phyloP scores from a whole-genome alignment of 2,329 filamentous ascomycete genomes.

The Fusarium coffeatum region DNA sequence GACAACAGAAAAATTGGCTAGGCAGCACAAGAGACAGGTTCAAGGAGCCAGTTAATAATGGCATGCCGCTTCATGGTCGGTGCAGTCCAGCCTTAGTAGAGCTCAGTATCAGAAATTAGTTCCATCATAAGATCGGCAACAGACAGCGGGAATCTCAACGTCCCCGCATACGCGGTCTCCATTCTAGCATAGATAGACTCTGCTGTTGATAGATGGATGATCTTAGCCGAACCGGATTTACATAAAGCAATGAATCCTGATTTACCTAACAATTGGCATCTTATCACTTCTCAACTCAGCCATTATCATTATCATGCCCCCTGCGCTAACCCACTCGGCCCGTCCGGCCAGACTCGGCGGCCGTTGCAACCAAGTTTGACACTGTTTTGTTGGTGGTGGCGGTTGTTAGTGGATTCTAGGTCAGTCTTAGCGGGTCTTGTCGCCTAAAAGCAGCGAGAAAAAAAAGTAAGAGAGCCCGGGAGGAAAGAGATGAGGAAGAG shows the following conservation, averaged over 20 bases:
- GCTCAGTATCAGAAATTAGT: background rate
- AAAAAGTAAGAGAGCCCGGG: constrained; percentile 2
- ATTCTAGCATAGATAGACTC: background rate
- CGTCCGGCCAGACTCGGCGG: constrained; percentile 35
- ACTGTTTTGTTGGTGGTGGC: constrained; percentile 22
- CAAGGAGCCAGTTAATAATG: background rate
- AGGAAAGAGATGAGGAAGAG: background rate
- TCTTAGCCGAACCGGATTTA: background rate
- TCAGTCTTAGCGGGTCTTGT: constrained; percentile 23
- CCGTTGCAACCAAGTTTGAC: constrained; percentile 31
- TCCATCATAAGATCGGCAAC: background rate
- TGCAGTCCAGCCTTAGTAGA: background rate
- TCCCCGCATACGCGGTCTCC: background rate
- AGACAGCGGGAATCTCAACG: constrained; percentile 7
- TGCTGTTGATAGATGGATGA: background rate
- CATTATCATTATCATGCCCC: constrained; percentile 4
- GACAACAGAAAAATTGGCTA: background rate
- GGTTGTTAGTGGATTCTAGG: constrained; percentile 31
- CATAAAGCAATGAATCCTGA: constrained; percentile 18
- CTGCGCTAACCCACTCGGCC: constrained; percentile 33
- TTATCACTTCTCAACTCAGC: constrained; percentile 17
- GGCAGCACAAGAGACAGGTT: background rate
- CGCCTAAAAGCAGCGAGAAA: constrained; percentile 4
- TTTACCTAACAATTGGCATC: constrained; percentile 9
- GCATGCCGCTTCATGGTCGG: background rate